Evolutionary conservation across 768 basidiomycete species (phyloP).

Genomic region (Suillus subalutaceus): DNA sequence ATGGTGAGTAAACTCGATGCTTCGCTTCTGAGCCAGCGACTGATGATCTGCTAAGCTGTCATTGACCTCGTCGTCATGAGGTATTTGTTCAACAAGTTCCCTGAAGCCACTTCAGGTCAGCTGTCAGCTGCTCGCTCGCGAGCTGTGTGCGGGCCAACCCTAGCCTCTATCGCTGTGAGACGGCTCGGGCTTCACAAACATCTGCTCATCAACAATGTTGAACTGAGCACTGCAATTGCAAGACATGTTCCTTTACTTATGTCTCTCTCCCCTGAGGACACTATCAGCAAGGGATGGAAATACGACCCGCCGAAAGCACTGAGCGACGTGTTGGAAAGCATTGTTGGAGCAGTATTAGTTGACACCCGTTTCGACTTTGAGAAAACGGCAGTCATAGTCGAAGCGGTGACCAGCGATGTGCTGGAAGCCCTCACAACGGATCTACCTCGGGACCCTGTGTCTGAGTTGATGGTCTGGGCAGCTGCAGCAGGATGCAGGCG

Average conservation of each 20-base stretch:
- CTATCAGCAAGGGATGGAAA: slow-evolving; percentile 74
- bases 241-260: slow-evolving; percentile 63
- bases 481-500: slow-evolving; percentile 58
- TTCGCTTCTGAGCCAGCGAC: slow-evolving; percentile 5
- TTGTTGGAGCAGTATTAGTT: slow-evolving; percentile 82
- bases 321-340: slow-evolving; percentile 83
- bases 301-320: slow-evolving; percentile 86
- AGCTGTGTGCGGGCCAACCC: slow-evolving; percentile 72
- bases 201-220: slow-evolving; percentile 68
- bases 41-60: slow-evolving; percentile 49
- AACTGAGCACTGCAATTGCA: slow-evolving; percentile 65
- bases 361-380: slow-evolving; percentile 80
- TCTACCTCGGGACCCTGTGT: slow-evolving; percentile 70
- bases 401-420: slow-evolving; percentile 68
- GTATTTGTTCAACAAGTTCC: slow-evolving; percentile 71
- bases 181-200: slow-evolving; percentile 69
- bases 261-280: slow-evolving; percentile 56
- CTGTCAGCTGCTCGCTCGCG: slow-evolving; percentile 71
- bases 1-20: slow-evolving; percentile 56
- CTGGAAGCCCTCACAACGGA: slow-evolving; percentile 60
- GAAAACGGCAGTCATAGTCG: slow-evolving; percentile 59
- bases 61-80: slow-evolving; percentile 73
- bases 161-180: slow-evolving; percentile 70
- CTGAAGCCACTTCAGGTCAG: slow-evolving; percentile 73
- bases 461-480: slow-evolving; percentile 70